phyloP scores from a whole-genome alignment of 2,329 filamentous ascomycete genomes.

The Colletotrichum destructivum region DNA sequence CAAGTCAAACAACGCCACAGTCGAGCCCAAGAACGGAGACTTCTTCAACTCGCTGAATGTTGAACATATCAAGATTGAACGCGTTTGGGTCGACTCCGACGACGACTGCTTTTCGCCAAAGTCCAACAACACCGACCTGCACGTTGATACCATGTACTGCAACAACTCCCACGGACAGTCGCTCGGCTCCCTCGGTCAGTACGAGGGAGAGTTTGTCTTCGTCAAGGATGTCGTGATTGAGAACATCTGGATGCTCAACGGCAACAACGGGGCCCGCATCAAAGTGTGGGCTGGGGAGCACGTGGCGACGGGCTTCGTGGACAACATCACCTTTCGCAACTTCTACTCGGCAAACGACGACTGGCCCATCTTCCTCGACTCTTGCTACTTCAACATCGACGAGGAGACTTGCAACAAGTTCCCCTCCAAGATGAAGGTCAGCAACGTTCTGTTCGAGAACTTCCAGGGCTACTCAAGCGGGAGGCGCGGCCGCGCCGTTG shows the following conservation, averaged over 20 bases:
- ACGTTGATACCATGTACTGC: constrained; percentile 73
- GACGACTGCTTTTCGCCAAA: constrained; percentile 75
- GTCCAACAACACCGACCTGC: constrained; percentile 70
- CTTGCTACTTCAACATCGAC: constrained; percentile 73
- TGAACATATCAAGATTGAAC: constrained; percentile 65
- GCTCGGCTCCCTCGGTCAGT: constrained; percentile 73
- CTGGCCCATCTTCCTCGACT: constrained; percentile 70
- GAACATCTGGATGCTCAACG: constrained; percentile 69
- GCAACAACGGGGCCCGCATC: constrained; percentile 68
- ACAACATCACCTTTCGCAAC: constrained; percentile 74
- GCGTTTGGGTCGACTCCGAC: constrained; percentile 66
- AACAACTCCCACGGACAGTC: constrained; percentile 71
- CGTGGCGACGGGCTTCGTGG: constrained; percentile 72
- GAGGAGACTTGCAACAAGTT: constrained; percentile 65
- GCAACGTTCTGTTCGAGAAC: constrained; percentile 72
- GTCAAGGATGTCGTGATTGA: constrained; percentile 71
- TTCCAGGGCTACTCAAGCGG: constrained; percentile 71
- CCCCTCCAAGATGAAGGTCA: constrained; percentile 71
- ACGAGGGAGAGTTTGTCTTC: constrained; percentile 66
- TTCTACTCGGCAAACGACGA: constrained; percentile 73
- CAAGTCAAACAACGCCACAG: constrained; percentile 60
- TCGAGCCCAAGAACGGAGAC: constrained; percentile 72
- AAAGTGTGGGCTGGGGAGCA: constrained; percentile 73
- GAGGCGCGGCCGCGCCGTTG: constrained; percentile 67
- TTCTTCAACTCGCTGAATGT: constrained; percentile 74